Base-by-base conservation (phyloP, 2,329 filamentous ascomycete genomes). In the Nemania sp. region DNA sequence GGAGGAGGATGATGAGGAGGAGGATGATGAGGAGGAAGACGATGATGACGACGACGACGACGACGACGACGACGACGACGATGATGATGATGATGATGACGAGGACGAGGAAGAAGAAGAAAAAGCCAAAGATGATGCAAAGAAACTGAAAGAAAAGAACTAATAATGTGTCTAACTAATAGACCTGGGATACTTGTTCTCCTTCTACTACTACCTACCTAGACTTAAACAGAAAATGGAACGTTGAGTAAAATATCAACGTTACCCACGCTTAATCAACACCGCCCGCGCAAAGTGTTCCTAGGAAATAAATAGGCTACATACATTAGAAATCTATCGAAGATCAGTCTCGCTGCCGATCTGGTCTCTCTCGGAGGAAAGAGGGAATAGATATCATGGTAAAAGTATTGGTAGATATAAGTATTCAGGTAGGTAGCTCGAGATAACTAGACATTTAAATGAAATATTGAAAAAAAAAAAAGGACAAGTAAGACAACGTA, bases 31-130 rank as follows among this genome's bases (percentile, higher is more conserved):
- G 0, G 68, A 70, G 0, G 68, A 73, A 0, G 68, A 71, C 0
- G 68, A 73, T 0, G 68, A 71, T 0, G 67, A 72, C 1, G 70
- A 71, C 0, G 67, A 72, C 0, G 71, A 73, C 0, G 69, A 73
- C 1, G 69, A 72, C 1, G 65, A 69, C 7, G 67, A 71, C 0
- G 69, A 70, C 0, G 63, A 69, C 0, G 66, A 70, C 0, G 65
- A 71, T 1, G 66, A 70, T 10, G 67, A 68, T 5, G 67, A 68
- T 1, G 54, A 57, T 5, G 53, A 70, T 0, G 63, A 69, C 0
- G 66, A 70, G 0, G 65, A 71, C 1, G 66, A 70, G 9, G 67
- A 68, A 4, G 67, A 68, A 1, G 54, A 57, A 3, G 53, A 55
- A 3, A 48, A 52, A 3, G 59, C 43, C 53, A 32, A 66, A 63